Evolutionary conservation across 768 basidiomycete genomes (phyloP), one percentile per base, ranked within the genome.

Genomic region (Neoboletus subvelutipes): DNA sequence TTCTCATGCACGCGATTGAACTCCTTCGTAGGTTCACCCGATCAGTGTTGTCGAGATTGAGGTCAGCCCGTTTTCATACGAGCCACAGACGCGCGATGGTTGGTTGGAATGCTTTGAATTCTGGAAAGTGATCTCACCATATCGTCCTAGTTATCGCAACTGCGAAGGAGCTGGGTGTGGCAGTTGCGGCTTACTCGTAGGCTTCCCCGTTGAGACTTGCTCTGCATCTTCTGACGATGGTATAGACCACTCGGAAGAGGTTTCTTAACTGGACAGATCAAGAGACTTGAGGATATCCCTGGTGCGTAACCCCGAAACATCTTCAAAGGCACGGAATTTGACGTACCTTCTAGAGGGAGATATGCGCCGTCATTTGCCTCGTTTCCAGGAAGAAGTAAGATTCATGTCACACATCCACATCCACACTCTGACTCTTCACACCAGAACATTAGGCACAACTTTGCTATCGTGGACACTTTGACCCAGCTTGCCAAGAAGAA

Each of bases 21-120:
- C 33, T 50, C 10, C 45, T 26, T 20, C 10, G 6, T 46, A 85
- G 80, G 73, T 86, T 11, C 74, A 79, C 45, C 83, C 81, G 2
- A 78, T 87, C 55, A 75, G 81, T 13, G 75, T 80, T 17, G 82
- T 85, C 9, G 86, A 90, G 67, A 85, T 88, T 50, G 88, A 90
- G 67, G 72, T 86, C 41, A 86, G 83, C 62, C 78, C 82, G 2
- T 86, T 83, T 78, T 75, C 80, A 2, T 84, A 83, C 50, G 82
- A 83, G 57, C 73, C 76, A 24, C 76, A 83, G 51, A 77, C 82
- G 17, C 77, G 76, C 61, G 73, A 77, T 18, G 77, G 78, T 76
- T 37, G 26, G 48, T 8, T 10, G 12, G 7, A 15, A 26, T 20
- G 10, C 42, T 15, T 45, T 22, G 0, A 13, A 34, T 41, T 28